A percentile compares a stretch with the other conserved stretches of the same genome.
These are phyloP conservation scores for Enterospora canceri DNA, from an alignment of 371 early-diverging fungal species.

Conservation along the genomic window DNA sequence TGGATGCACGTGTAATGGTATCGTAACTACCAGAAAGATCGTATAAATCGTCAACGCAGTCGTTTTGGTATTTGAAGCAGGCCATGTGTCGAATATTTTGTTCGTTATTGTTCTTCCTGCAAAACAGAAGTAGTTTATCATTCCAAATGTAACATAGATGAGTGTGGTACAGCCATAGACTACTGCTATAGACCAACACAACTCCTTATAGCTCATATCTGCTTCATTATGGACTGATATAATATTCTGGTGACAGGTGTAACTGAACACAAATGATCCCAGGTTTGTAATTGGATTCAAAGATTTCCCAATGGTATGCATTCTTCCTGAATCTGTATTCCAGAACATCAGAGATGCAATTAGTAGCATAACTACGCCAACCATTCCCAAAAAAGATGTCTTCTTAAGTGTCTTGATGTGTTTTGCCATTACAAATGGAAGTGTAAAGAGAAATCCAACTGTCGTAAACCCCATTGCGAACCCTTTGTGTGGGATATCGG, in stretches of 20 bases:
- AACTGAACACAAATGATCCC: slow-evolving; percentile 35
- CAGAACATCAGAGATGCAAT: not conserved
- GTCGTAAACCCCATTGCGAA: slow-evolving; percentile 5
- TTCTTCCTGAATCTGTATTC: not conserved
- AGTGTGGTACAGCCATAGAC: not conserved
- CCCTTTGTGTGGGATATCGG: too few relatives aligned
- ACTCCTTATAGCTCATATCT: not conserved
- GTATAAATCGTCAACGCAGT: slow-evolving; percentile 13
- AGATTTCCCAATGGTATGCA: not conserved
- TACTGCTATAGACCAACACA: slow-evolving; percentile 2
- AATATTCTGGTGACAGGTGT: slow-evolving; percentile 44
- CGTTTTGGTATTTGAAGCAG: not conserved
- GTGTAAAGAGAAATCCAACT: slow-evolving; percentile 3
- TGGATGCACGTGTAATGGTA: slow-evolving; percentile 33
- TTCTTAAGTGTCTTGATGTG: slow-evolving; percentile 23
- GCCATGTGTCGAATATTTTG: slow-evolving; percentile 9
- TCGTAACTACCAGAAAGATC: slow-evolving; percentile 12
- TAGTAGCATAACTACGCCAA: slow-evolving; percentile 19
- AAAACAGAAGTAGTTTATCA: slow-evolving; percentile 8
- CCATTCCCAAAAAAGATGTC: slow-evolving; percentile 24
- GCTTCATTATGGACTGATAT: slow-evolving; percentile 34
- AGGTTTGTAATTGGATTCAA: slow-evolving; percentile 7
- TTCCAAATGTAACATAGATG: slow-evolving; percentile 32
- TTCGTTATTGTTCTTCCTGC: not conserved
- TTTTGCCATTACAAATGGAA: slow-evolving; percentile 19